Percentiles rank a stretch among this genome's conserved stretches.
phyloP scores from a whole-genome alignment of 805 yeast species.

The Grigorovia humatica region DNA sequence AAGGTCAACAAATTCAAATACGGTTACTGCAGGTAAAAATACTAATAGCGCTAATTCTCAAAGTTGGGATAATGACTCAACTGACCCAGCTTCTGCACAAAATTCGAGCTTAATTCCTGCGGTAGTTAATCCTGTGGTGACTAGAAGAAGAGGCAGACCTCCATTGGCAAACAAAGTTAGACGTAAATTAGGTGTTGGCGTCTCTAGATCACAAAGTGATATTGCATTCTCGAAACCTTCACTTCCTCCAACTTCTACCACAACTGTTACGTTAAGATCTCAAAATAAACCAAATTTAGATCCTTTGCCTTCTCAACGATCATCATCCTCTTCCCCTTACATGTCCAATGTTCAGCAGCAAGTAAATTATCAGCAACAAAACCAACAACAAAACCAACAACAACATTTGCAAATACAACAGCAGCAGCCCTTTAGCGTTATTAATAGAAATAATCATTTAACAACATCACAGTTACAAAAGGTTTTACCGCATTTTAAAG shows the following conservation, averaged over 20 bases:
- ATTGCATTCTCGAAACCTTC: conserved; percentile 19
- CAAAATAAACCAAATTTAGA: neutral
- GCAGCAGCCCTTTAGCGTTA: neutral
- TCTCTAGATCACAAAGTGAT: conserved; percentile 25
- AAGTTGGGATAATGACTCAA: neutral
- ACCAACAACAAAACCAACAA: too few species aligned
- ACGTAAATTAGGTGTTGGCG: conserved; percentile 11
- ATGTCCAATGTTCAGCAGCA: neutral
- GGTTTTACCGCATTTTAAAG: conserved; percentile 18
- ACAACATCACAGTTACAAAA: conserved; percentile 3
- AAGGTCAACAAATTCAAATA: neutral
- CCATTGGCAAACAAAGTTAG: conserved; percentile 12
- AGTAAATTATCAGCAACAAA: neutral
- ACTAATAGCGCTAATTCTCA: neutral
- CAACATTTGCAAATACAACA: conserved; percentile 1
- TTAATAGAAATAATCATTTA: neutral
- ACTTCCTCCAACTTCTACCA: conserved; percentile 17
- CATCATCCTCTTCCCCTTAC: neutral
- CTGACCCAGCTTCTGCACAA: neutral
- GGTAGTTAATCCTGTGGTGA: conserved; percentile 10
- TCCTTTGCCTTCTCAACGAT: conserved; percentile 1
- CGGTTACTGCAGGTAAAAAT: neutral
- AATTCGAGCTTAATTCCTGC: neutral
- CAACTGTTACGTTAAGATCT: conserved; percentile 5
- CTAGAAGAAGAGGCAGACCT: conserved; percentile 28